Percentiles rank a stretch among this genome's conserved stretches.
Evolutionary conservation across 31 red algal species (phyloP).

Genomic region (Bonnemaisonia californica): DNA sequence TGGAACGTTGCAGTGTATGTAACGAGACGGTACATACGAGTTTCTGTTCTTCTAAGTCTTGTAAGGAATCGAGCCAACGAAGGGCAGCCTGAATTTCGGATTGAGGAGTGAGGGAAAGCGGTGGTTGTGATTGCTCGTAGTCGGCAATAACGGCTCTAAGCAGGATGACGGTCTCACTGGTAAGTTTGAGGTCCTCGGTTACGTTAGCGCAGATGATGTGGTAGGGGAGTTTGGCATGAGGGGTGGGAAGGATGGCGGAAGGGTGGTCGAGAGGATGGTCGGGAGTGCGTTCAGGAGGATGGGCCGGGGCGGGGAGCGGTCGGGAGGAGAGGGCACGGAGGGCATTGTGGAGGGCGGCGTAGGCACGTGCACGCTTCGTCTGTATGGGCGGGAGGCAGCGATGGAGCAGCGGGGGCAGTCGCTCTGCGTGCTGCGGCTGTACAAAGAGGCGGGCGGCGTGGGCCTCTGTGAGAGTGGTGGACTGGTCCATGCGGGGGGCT

Average conservation of each 20-base stretch:
- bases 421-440: constrained; percentile 12
- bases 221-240: too few relatives aligned
- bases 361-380: constrained; percentile 18
- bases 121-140: constrained; percentile 1
- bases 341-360: constrained; percentile 23
- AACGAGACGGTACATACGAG: constrained; percentile 34
- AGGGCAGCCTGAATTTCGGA: constrained; percentile 31
- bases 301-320: not conserved
- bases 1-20: constrained; percentile 24
- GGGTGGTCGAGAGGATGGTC: constrained; percentile 3
- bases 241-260: not conserved
- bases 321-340: not conserved
- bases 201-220: constrained; percentile 35
- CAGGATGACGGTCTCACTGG: constrained; percentile 39
- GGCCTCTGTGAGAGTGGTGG: too few relatives aligned
- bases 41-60: constrained; percentile 47
- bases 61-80: constrained; percentile 32
- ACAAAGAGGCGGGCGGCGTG: constrained; percentile 32
- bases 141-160: constrained; percentile 28
- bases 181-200: constrained; percentile 43
- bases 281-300: not conserved
- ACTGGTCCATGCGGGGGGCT: too few relatives aligned
- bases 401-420: constrained; percentile 17
- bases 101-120: constrained; percentile 7
- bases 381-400: constrained; percentile 33